A percentile compares a stretch with the other conserved stretches of the same genome.
phyloP scores from a whole-genome alignment of 2,329 filamentous ascomycete species.

The Talaromyces sp. region DNA sequence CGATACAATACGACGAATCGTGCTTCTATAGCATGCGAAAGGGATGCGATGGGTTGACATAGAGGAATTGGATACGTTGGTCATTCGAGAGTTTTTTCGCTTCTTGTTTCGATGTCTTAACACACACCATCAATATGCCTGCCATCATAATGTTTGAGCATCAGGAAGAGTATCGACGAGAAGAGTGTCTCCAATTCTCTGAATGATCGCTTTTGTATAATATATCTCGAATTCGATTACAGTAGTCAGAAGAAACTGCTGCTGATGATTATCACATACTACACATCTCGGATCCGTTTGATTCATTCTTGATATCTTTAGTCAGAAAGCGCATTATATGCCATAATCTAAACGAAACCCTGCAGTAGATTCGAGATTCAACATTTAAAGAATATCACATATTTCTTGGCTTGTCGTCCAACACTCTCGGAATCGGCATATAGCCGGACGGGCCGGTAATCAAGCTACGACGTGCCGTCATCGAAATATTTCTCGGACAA shows the following conservation, averaged over 20 bases:
- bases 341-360: not conserved
- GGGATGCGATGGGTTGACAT: conserved; percentile 2
- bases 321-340: not conserved
- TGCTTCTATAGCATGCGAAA: not conserved
- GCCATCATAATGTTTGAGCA: not conserved
- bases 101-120: not conserved
- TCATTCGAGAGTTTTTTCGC: not conserved
- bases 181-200: not conserved
- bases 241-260: not conserved
- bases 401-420: not conserved
- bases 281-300: not conserved
- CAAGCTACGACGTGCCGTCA: not conserved
- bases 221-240: not conserved
- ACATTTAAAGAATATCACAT: not conserved
- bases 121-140: not conserved
- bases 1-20: not conserved
- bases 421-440: not conserved
- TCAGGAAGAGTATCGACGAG: not conserved
- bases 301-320: not conserved
- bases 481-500: not conserved
- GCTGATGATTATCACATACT: not conserved
- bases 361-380: not conserved
- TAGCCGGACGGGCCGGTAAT: not conserved
- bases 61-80: not conserved
- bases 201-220: not conserved